Evolutionary conservation across 306 rosid genomes (phyloP), one percentile per base, ranked within the genome.

Genomic region (Ziziphus jujuba): DNA sequence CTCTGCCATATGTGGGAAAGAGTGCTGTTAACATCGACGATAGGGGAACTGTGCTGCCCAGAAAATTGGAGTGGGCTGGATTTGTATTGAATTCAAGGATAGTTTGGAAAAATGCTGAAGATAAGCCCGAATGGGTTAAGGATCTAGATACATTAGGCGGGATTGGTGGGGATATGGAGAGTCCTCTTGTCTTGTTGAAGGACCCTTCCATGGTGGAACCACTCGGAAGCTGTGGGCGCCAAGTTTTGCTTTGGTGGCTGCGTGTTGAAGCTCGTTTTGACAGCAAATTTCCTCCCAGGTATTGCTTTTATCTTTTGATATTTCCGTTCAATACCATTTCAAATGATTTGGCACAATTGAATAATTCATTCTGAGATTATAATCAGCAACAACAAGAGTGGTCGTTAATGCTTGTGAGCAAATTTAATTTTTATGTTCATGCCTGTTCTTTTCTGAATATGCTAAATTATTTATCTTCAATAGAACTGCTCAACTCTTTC

Each of bases 211-310:
- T 85, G 95, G 91, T 91, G 20, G 99, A 91, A 77, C 99, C 97
- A 17, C 96, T 95, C 50, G 99, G 97, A 75, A 84, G 72, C 75
- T 95, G 99, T 75, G 99, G 99, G 40, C 96, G 95, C 38, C 95
- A 91, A 66, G 87, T 88, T 73, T 77, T 95, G 79, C 84, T 95
- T 31, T 95, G 97, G 97, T 95, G 97, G 99, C 77, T 95, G 49
- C 91, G 99, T 14, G 99, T 91, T 77, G 97, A 95, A 88, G 99
- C 97, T 64, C 99, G 99, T 53, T 81, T 87, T 3, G 99, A 95
- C 78, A 95, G 99, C 87, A 95, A 88, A 81, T 95, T 95, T 65
- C 99, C 99, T 84, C 77, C 91, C 56, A 82, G 84, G 99, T 91
- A 51, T 75, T 85, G 77, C 72, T 20, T 75, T 72, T 31, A 59